A percentile compares a stretch with the other conserved stretches of the same genome.
Evolutionary conservation across 169 alveolate species (phyloP).

Genomic region (Perkinsus marinus): DNA sequence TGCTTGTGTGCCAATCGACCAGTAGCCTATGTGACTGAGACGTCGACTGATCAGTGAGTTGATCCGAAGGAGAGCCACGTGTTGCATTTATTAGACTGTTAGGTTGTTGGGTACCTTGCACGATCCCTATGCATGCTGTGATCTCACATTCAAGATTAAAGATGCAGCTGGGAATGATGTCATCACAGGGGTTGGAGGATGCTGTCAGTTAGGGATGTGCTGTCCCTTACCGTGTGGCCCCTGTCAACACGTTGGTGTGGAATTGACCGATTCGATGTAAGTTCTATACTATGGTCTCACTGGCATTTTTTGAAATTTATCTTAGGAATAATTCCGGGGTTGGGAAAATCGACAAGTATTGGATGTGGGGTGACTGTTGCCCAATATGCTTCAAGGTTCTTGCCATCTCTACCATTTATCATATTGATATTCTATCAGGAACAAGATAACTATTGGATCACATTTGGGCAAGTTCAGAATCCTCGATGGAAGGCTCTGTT

Average conservation of each 20-base stretch:
- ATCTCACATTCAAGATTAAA: background rate
- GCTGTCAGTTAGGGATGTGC: background rate
- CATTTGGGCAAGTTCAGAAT: background rate
- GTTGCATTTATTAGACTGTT: background rate
- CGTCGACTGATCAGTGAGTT: background rate
- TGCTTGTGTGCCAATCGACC: background rate
- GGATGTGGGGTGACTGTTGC: background rate
- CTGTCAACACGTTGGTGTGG: background rate
- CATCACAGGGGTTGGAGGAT: background rate
- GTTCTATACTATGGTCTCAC: background rate
- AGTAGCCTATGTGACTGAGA: background rate
- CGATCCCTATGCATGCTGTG: background rate
- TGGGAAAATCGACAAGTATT: background rate
- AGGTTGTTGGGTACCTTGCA: background rate
- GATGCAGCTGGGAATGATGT: background rate
- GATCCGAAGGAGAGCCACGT: background rate
- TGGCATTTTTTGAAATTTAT: background rate
- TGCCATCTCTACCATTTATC: background rate
- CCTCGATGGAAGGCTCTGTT: background rate
- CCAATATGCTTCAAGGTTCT: background rate
- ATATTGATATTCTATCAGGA: background rate
- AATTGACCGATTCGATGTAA: background rate
- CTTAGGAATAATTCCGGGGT: background rate
- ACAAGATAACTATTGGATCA: background rate
- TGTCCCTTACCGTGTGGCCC: background rate